Evolutionary conservation across 371 early-diverging fungal species (phyloP).

Genomic region (Mortierella sp.): DNA sequence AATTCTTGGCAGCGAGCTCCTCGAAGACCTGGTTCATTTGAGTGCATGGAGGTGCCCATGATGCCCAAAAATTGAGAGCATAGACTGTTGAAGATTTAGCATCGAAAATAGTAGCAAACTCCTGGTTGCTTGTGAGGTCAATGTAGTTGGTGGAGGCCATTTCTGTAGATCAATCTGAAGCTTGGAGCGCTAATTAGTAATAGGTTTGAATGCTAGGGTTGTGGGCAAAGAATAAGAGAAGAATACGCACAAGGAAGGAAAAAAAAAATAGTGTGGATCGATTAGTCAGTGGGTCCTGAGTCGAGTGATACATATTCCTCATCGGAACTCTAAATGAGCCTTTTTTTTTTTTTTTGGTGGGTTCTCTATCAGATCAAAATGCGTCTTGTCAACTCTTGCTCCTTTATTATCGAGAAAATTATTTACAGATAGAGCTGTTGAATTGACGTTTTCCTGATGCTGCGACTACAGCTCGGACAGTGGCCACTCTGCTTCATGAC

Average conservation of each 20-base stretch:
- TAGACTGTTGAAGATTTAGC: slow-evolving; percentile 48
- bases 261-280: not conserved
- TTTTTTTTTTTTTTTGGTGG: not conserved
- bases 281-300: slow-evolving; percentile 1
- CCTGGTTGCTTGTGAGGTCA: slow-evolving; percentile 54
- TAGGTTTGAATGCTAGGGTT: not conserved
- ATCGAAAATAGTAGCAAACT: slow-evolving; percentile 56
- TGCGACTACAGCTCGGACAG: slow-evolving; percentile 39
- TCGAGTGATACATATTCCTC: slow-evolving; percentile 1
- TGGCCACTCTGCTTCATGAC: slow-evolving; percentile 16
- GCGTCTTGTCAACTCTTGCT: not conserved
- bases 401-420: not conserved
- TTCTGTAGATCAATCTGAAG: slow-evolving; percentile 1
- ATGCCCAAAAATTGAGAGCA: slow-evolving; percentile 90
- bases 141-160: slow-evolving; percentile 38
- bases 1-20: slow-evolving; percentile 84
- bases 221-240: not conserved
- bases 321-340: slow-evolving; percentile 9
- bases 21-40: slow-evolving; percentile 93
- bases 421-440: slow-evolving; percentile 44
- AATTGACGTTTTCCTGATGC: slow-evolving; percentile 22
- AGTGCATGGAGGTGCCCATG: slow-evolving; percentile 90
- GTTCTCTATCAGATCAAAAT: not conserved
- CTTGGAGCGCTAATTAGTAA: not conserved
- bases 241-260: not conserved